phyloP scores from a whole-genome alignment of 2,329 filamentous ascomycete genomes.

The Penicillium janthinellum region DNA sequence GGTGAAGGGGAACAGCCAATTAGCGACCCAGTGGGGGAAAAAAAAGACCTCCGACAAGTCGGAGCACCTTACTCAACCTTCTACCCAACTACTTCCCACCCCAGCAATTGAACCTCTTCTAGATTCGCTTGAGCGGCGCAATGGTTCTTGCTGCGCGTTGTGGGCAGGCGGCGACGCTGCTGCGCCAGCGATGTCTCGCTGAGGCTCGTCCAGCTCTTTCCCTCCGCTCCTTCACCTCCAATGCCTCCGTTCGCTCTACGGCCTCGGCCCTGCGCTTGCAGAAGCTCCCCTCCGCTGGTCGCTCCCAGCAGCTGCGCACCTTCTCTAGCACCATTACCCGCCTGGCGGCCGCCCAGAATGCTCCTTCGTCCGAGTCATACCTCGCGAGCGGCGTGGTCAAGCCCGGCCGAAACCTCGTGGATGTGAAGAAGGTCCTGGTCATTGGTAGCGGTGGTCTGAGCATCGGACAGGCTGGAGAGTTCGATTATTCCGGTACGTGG shows the following conservation, averaged over 20 bases:
- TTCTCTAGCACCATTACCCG: conserved; percentile 46
- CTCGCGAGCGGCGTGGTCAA: conserved; percentile 85
- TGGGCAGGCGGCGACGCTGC: conserved; percentile 45
- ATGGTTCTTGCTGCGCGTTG: conserved; percentile 51
- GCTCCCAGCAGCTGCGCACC: conserved; percentile 46
- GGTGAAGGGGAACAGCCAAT: conserved; percentile 28
- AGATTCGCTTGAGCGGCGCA: conserved; percentile 36
- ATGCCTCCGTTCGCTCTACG: conserved; percentile 35
- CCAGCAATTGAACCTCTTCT: conserved; percentile 26
- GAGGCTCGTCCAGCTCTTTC: conserved; percentile 40
- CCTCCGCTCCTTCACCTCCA: conserved; percentile 43
- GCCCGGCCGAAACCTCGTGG: conserved; percentile 71
- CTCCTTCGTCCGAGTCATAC: conserved; percentile 83
- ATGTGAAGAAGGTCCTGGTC: conserved; percentile 96
- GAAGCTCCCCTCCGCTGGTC: conserved; percentile 39
- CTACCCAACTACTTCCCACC: conserved; percentile 16
- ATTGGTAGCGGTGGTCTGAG: conserved; percentile 94
- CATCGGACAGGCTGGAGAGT: conserved; percentile 97
- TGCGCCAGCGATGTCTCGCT: conserved; percentile 46
- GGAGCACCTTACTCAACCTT: conserved; percentile 23
- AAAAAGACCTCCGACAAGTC: conserved; percentile 28
- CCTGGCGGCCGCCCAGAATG: conserved; percentile 60
- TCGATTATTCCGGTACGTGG: conserved; percentile 91
- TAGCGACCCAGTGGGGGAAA: conserved; percentile 23
- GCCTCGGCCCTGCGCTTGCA: conserved; percentile 40